Base-by-base conservation (phyloP, 257 asterid species). In the Primulina tabacum region DNA sequence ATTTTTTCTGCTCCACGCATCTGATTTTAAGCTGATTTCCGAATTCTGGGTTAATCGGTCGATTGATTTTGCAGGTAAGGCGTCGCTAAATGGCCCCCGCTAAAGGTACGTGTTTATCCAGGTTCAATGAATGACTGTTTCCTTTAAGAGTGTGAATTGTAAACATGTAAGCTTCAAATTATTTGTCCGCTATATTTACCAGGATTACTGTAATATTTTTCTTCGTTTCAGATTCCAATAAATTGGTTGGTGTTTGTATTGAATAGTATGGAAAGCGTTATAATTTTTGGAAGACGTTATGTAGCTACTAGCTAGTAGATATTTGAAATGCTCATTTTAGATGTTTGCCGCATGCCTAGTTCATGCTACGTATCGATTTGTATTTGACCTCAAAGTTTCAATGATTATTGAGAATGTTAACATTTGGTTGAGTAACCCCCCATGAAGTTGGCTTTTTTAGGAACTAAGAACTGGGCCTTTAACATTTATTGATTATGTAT, bases 81-180 rank as follows among this genome's bases (percentile, higher is more conserved):
- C n/a, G 59, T 71, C 50, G 57, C 29, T 9, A 56, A 69, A 81
- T 81, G 85, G 76, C 82, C 60, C 85, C 84, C 18, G 77, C 74
- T 62, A 77, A 78, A 73, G 83, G 83, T 81, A 58, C 33, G 68
- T 18, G 14, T 40, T 34, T 77, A 30, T 55, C 3, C 6, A 16
- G 57, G 17, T 50, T 50, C 16, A 16, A 50, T 50, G 20, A 17
- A 50, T 5, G 20, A 5, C 2, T 50, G 20, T 50, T 17, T 50
- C 57, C 17, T 8, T 12, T 14, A 50, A 24, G 7, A 50, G 57
- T 5, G 14, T 50, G 14, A 50, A 50, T 50, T 17, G 57, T 50
- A 4, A 7, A 17, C 5, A 28, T 16, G 21, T 16, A 17, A 50
- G 57, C 8, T 50, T 50, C 57, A 16, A 21, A 17, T 50, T 17